Conservation (phyloP, 306 rosid species). For the Rosa lucieae region DNA sequence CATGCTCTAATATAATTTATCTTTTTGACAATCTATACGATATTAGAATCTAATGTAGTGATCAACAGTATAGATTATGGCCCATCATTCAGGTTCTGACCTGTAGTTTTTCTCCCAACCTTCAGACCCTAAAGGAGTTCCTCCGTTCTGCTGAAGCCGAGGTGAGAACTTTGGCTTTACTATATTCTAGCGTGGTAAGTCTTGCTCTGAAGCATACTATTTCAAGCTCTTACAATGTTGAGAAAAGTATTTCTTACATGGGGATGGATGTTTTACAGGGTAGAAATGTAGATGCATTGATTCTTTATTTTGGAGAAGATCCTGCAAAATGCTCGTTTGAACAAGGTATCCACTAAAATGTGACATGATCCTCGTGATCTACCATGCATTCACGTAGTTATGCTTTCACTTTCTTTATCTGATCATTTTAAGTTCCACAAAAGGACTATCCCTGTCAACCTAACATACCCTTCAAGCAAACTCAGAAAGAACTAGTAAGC, state of each 20-base stretch:
- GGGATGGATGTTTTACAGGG: conserved; percentile 55
- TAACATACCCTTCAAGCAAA: neutral
- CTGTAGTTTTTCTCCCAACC: neutral
- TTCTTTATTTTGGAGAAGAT: conserved; percentile 95
- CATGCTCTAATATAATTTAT: neutral
- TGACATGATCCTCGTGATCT: neutral
- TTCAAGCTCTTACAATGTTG: neutral
- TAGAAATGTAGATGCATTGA: conserved; percentile 76
- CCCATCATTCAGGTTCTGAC: neutral
- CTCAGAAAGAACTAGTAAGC: neutral
- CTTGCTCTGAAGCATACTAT: conserved; percentile 4
- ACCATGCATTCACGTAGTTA: neutral
- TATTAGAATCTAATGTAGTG: neutral
- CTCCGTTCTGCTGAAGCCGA: conserved; percentile 83
- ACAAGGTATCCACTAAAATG: conserved; percentile 55
- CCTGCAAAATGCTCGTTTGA: conserved; percentile 86
- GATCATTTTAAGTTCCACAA: neutral
- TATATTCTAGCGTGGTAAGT: conserved; percentile 84
- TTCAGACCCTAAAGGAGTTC: conserved; percentile 70
- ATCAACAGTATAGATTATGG: neutral
- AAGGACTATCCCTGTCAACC: neutral
- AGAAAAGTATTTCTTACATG: conserved; percentile 17
- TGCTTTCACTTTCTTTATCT: neutral
- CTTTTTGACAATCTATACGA: neutral
- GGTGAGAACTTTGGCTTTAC: conserved; percentile 81